A percentile compares a stretch with the other conserved stretches of the same genome.
Evolutionary conservation across 495 filamentous ascomycete genomes (phyloP).

Genomic region (Durotheca rogersii): DNA sequence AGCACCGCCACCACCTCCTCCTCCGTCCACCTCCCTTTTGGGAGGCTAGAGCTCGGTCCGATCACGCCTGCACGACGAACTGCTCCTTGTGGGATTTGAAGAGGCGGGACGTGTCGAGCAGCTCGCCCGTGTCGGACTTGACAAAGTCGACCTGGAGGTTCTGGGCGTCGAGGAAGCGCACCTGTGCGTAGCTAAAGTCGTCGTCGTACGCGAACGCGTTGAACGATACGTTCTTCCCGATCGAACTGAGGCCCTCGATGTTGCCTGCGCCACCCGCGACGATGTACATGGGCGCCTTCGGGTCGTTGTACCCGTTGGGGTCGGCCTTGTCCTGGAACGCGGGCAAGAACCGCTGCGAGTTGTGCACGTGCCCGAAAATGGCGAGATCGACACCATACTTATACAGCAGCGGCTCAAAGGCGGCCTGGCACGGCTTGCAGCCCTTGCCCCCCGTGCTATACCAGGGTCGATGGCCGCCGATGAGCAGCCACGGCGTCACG

Average conservation of each 20-base stretch:
- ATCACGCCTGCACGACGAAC: slow-evolving; percentile 58
- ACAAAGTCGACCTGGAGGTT: slow-evolving; percentile 45
- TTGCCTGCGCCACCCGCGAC: slow-evolving; percentile 46
- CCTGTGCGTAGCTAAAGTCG: slow-evolving; percentile 55
- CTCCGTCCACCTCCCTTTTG: too few relatives aligned
- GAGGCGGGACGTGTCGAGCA: slow-evolving; percentile 54
- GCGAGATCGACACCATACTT: slow-evolving; percentile 62
- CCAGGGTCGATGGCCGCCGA: slow-evolving; percentile 63
- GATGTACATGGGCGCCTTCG: slow-evolving; percentile 59
- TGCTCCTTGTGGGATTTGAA: slow-evolving; percentile 51
- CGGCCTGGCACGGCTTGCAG: slow-evolving; percentile 55
- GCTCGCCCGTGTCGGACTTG: slow-evolving; percentile 48
- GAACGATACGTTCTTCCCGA: slow-evolving; percentile 44
- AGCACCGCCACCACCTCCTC: too few relatives aligned
- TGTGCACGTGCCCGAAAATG: slow-evolving; percentile 63
- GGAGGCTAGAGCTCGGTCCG: too few relatives aligned
- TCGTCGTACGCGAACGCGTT: slow-evolving; percentile 58
- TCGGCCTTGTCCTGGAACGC: slow-evolving; percentile 44
- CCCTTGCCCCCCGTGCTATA: slow-evolving; percentile 48
- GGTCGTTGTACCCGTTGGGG: slow-evolving; percentile 51
- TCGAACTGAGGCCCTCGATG: slow-evolving; percentile 43
- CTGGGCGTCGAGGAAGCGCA: slow-evolving; percentile 37
- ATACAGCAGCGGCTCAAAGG: slow-evolving; percentile 60
- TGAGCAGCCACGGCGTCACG: slow-evolving; percentile 58
- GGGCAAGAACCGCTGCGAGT: slow-evolving; percentile 50